Evolutionary conservation across 2,329 filamentous ascomycete genomes (phyloP).

Genomic region (Aspergillus sp.): DNA sequence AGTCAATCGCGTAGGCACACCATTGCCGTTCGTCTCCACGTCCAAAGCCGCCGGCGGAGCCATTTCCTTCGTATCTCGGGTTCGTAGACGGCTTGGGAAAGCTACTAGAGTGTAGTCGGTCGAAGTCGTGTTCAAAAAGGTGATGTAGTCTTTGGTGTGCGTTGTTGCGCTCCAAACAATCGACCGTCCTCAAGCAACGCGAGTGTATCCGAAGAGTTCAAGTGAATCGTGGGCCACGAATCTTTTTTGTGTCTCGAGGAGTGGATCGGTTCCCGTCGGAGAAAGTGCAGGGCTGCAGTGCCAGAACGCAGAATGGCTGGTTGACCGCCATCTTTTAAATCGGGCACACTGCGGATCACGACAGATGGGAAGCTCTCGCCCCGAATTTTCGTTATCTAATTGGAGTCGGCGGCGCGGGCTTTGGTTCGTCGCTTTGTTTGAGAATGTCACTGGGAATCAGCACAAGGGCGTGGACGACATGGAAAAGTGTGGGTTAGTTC

Average conservation of each 20-base stretch:
- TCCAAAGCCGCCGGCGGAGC: slow-evolving; percentile 32
- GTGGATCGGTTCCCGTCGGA: slow-evolving; percentile 25
- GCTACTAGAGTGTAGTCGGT: not conserved
- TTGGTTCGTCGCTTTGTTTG: slow-evolving; percentile 9
- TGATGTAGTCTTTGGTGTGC: not conserved
- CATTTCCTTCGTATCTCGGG: slow-evolving; percentile 25
- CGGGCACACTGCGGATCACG: not conserved
- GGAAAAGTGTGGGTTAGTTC: slow-evolving; percentile 2
- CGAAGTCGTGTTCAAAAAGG: not conserved
- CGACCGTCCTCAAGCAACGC: not conserved
- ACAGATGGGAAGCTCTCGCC: not conserved
- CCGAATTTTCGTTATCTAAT: slow-evolving; percentile 32
- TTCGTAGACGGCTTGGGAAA: not conserved
- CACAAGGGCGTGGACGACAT: slow-evolving; percentile 28
- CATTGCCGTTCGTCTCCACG: slow-evolving; percentile 19
- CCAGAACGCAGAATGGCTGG: not conserved
- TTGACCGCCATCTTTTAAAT: slow-evolving; percentile 16
- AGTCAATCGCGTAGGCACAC: slow-evolving; percentile 54
- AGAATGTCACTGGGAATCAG: slow-evolving; percentile 26
- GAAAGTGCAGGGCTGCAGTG: not conserved
- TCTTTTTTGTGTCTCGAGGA: slow-evolving; percentile 20
- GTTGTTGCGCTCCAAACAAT: not conserved
- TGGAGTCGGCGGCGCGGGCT: slow-evolving; percentile 8
- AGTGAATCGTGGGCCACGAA: slow-evolving; percentile 16
- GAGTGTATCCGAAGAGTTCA: not conserved